Evolutionary conservation across 2,329 filamentous ascomycete genomes (phyloP).

Genomic region (Cladobotryum protrusum): DNA sequence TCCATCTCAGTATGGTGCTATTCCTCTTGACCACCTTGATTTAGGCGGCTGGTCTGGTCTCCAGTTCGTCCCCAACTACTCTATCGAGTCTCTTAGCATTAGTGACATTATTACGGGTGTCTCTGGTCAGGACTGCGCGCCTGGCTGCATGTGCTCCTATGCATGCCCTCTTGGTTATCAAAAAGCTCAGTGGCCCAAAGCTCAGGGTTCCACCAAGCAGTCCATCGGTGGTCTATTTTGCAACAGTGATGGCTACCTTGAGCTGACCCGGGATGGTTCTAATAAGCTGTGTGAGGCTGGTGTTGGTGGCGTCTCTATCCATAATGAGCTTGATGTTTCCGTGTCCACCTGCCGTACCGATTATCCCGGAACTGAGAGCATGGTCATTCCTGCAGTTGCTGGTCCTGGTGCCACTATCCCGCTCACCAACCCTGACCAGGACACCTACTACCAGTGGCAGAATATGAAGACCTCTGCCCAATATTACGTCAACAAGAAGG

Average conservation of each 20-base stretch:
- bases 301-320: slow-evolving; percentile 61
- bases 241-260: slow-evolving; percentile 63
- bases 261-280: slow-evolving; percentile 63
- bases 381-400: slow-evolving; percentile 71
- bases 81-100: slow-evolving; percentile 47
- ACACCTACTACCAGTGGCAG: slow-evolving; percentile 72
- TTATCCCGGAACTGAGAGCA: slow-evolving; percentile 86
- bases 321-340: slow-evolving; percentile 63
- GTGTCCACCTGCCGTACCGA: slow-evolving; percentile 88
- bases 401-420: slow-evolving; percentile 50
- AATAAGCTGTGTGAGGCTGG: slow-evolving; percentile 71
- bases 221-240: slow-evolving; percentile 86
- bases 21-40: slow-evolving; percentile 61
- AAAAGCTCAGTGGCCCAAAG: slow-evolving; percentile 80
- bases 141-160: slow-evolving; percentile 79
- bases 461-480: slow-evolving; percentile 75
- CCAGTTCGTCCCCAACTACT: slow-evolving; percentile 54
- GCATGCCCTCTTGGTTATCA: slow-evolving; percentile 86
- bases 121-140: slow-evolving; percentile 52
- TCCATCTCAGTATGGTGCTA: slow-evolving; percentile 73
- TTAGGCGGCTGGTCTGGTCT: slow-evolving; percentile 75
- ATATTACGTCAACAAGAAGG: slow-evolving; percentile 91
- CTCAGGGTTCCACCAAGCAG: slow-evolving; percentile 73
- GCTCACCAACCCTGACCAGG: slow-evolving; percentile 70
- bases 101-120: slow-evolving; percentile 59